These are phyloP conservation scores for Petrea volubilis DNA, from an alignment of 257 asterid genomes.

Conservation along the genomic window DNA sequence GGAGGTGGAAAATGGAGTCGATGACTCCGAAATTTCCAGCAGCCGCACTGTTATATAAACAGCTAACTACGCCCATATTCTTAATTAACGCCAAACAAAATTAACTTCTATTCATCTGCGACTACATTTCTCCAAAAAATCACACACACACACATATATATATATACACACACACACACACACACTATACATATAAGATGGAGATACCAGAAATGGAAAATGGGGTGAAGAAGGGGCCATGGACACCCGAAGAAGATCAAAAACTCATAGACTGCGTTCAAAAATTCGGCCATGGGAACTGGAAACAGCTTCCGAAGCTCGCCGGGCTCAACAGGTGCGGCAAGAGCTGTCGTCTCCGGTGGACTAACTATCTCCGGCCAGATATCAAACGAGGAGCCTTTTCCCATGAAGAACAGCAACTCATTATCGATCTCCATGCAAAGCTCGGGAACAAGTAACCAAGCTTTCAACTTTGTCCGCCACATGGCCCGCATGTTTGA, in stretches of 20 bases:
- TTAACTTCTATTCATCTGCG: slow-evolving; percentile 7
- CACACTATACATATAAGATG: neutral
- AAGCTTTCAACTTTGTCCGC: neutral
- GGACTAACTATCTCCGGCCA: slow-evolving; percentile 50
- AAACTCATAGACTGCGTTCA: slow-evolving; percentile 37
- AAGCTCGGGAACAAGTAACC: slow-evolving; percentile 42
- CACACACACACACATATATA: neutral
- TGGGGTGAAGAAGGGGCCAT: slow-evolving; percentile 38
- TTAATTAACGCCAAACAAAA: neutral
- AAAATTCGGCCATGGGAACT: slow-evolving; percentile 38
- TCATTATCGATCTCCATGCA: slow-evolving; percentile 39
- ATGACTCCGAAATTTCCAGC: slow-evolving; percentile 14
- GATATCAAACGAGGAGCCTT: slow-evolving; percentile 44
- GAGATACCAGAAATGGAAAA: slow-evolving; percentile 15
- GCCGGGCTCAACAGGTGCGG: slow-evolving; percentile 50
- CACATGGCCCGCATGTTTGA: too few relatives aligned
- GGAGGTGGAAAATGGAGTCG: slow-evolving; percentile 13
- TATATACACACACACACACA: neutral
- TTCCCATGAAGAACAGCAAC: slow-evolving; percentile 28
- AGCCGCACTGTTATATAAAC: neutral
- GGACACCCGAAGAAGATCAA: slow-evolving; percentile 46
- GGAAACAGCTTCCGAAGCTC: slow-evolving; percentile 33
- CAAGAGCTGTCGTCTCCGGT: slow-evolving; percentile 42
- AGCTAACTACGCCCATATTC: neutral
- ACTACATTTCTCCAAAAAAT: neutral